Percentiles rank a stretch among this genome's conserved stretches.
These are phyloP conservation scores for Escallonia rubra DNA, from an alignment of 129 eudicot species.

Conservation along the genomic window DNA sequence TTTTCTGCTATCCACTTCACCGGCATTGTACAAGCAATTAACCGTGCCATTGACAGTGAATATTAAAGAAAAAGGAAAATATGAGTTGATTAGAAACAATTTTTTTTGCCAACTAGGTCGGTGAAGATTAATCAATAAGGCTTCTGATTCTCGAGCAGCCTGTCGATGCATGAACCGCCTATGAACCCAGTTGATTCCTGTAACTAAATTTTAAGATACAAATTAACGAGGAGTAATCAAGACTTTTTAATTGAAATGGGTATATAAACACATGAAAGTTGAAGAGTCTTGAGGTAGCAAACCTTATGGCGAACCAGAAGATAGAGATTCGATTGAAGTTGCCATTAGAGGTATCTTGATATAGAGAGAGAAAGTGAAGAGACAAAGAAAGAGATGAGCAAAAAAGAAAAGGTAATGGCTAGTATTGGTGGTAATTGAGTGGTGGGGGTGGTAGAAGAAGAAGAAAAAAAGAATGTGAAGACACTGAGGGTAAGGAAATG, in stretches of 20 bases:
- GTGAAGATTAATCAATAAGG: conserved; percentile 25
- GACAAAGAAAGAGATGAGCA: conserved; percentile 12
- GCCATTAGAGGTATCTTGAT: conserved; percentile 47
- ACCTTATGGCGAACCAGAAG: conserved; percentile 60
- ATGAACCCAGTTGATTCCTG: conserved; percentile 37
- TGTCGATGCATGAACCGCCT: conserved; percentile 50
- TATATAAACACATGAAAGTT: too few species aligned
- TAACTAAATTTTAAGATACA: not conserved
- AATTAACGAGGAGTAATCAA: too few species aligned
- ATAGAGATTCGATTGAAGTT: conserved; percentile 50
- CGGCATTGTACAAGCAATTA: conserved; percentile 37
- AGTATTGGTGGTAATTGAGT: conserved; percentile 22
- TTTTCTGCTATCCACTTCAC: conserved; percentile 31
- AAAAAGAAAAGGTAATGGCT: conserved; percentile 64
- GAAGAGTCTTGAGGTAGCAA: not conserved
- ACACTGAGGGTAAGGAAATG: too few species aligned
- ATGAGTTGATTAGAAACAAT: not conserved
- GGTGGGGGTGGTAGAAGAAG: too few species aligned
- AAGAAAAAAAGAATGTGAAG: too few species aligned
- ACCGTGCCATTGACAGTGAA: too few species aligned
- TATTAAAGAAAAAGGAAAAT: too few species aligned
- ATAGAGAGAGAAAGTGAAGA: conserved; percentile 16
- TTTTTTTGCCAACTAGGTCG: conserved; percentile 8
- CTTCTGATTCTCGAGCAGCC: conserved; percentile 51
- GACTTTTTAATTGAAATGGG: too few species aligned